Conservation (phyloP, 805 yeast genomes). For the Lipomyces yamadae region DNA sequence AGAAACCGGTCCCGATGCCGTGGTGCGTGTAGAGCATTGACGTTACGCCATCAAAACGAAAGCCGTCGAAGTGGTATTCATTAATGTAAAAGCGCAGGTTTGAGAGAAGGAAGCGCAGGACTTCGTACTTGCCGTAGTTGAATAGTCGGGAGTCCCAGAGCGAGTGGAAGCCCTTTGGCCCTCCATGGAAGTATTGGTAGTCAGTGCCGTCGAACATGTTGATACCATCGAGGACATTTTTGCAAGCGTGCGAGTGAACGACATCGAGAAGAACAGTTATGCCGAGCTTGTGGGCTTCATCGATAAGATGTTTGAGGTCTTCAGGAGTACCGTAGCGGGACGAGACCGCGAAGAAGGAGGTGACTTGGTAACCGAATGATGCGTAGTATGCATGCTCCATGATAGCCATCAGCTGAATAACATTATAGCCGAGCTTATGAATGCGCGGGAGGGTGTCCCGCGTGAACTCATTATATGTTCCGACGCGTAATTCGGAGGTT, state of each 20-base stretch:
- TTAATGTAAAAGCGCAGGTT: constrained; percentile 85
- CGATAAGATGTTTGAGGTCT: constrained; percentile 86
- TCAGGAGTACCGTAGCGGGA: constrained; percentile 96
- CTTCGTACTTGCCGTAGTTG: constrained; percentile 90
- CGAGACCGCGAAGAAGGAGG: constrained; percentile 86
- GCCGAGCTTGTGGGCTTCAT: constrained; percentile 88
- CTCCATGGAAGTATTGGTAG: constrained; percentile 90
- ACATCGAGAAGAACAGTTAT: constrained; percentile 85
- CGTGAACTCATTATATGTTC: constrained; percentile 85
- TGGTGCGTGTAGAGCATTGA: constrained; percentile 91
- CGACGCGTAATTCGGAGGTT: constrained; percentile 83
- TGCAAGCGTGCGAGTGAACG: constrained; percentile 95
- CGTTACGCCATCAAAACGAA: constrained; percentile 96
- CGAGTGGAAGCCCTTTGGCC: constrained; percentile 85
- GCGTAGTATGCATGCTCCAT: constrained; percentile 99
- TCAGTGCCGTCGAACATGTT: constrained; percentile 95
- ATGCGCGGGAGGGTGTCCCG: constrained; percentile 80
- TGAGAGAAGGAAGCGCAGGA: constrained; percentile 79
- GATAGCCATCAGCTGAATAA: constrained; percentile 94
- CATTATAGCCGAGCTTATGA: constrained; percentile 83
- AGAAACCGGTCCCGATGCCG: constrained; percentile 84
- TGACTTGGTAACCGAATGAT: constrained; percentile 95
- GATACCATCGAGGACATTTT: constrained; percentile 90
- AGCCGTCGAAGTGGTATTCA: constrained; percentile 88
- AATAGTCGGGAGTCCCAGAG: constrained; percentile 97